Evolutionary conservation across 805 yeast genomes (phyloP).

Genomic region (Suhomyces canberraensis): DNA sequence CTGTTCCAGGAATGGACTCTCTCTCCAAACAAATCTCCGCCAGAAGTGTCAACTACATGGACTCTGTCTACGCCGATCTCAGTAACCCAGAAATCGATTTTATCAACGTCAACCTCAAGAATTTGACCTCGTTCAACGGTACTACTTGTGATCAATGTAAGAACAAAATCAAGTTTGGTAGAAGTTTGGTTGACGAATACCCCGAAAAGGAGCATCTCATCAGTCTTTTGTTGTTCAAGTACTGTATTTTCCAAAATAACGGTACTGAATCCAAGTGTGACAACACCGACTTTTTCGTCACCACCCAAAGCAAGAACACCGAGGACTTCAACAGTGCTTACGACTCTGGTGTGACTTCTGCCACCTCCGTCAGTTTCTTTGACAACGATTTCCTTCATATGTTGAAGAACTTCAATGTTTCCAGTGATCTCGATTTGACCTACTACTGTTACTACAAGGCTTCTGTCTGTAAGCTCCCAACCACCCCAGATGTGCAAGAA

Average conservation of each 20-base stretch:
- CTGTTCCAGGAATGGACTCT: slow-evolving; percentile 25
- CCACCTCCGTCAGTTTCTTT: slow-evolving; percentile 28
- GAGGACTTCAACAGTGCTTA: slow-evolving; percentile 9
- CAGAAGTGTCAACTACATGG: slow-evolving; percentile 22
- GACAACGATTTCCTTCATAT: slow-evolving; percentile 40
- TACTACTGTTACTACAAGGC: slow-evolving; percentile 56
- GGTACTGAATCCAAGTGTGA: slow-evolving; percentile 30
- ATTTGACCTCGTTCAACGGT: slow-evolving; percentile 30
- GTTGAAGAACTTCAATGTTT: slow-evolving; percentile 32
- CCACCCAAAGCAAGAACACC: slow-evolving; percentile 22
- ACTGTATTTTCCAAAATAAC: slow-evolving; percentile 30
- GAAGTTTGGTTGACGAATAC: slow-evolving; percentile 20
- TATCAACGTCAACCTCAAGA: slow-evolving; percentile 23
- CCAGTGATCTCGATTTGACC: slow-evolving; percentile 35
- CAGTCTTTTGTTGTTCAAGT: slow-evolving; percentile 32
- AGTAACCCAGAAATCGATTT: slow-evolving; percentile 25
- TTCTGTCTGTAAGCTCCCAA: slow-evolving; percentile 48
- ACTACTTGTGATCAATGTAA: slow-evolving; percentile 36
- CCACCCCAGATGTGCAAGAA: slow-evolving; percentile 47
- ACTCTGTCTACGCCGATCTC: slow-evolving; percentile 23
- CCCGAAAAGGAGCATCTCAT: slow-evolving; percentile 36
- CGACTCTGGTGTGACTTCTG: slow-evolving; percentile 23
- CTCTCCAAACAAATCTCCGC: slow-evolving; percentile 20
- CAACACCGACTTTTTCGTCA: slow-evolving; percentile 35
- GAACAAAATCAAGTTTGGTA: slow-evolving; percentile 30